Evolutionary conservation across 2,329 filamentous ascomycete species (phyloP), one percentile per base, ranked within the genome.

Genomic region (Incumbomyces delicatus): DNA sequence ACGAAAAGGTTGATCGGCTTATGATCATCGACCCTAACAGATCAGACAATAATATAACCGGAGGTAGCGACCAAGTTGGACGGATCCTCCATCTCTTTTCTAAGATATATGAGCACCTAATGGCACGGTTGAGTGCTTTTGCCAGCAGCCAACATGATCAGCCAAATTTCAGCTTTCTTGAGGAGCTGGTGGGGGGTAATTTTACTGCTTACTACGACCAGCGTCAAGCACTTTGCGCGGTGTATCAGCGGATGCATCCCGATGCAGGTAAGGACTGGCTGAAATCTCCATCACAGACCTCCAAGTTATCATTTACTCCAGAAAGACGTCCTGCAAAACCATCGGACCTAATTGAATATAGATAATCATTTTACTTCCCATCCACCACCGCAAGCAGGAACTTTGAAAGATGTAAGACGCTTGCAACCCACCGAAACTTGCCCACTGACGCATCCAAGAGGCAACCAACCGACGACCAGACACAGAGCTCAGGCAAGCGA

Each of bases 11-110:
- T 12, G 73, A 83, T 42, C 80, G 87, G 1, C 72, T 98, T 1
- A 85, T 83, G 7, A 95, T 98, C 57, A 83, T 95, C 49, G 92
- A 98, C 60, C 92, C 92, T 0, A 95, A 96, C 63, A 85, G 86
- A 49, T 63, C 77, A 0, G 69, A 74, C 20, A 96, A 96, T 62
- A 92, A 98, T 59, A 92, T 98, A 20, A 83, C 92, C 0, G 88
- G 88, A 8, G 89, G 89, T 8, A 92, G 88, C 0, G 75, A 72
- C 38, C 84, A 86, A 54, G 85, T 84, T 6, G 54, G 65, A 0
- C 69, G 76, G 7, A 85, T 95, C 41, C 69, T 86, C 53, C 61
- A 71, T n/a, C 72, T 74, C 11, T 96, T 98, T 62, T 69, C 75
- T 1, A 67, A 79, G 2, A 85, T 85, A 0, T 76, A 80, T 58